These are phyloP conservation scores for Trichosporon sp. DNA, from an alignment of 1,284 basidiomycete species.

Conservation along the genomic window DNA sequence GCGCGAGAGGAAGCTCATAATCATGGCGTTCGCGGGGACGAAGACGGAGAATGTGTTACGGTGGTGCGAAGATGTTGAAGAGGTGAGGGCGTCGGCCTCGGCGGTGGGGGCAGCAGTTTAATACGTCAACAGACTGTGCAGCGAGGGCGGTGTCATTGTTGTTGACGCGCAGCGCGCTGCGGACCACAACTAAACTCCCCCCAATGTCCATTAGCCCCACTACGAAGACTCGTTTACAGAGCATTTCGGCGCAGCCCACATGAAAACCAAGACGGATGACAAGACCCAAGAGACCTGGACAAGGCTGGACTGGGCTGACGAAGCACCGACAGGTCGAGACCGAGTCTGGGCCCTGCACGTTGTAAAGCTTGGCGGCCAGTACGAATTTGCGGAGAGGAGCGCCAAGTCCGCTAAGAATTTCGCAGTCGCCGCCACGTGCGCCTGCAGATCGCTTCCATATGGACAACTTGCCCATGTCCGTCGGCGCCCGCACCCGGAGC, in stretches of 20 bases:
- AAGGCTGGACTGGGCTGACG: not conserved
- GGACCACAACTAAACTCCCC: not conserved
- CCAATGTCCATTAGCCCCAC: conserved; percentile 1
- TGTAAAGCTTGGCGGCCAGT: not conserved
- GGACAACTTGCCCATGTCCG: not conserved
- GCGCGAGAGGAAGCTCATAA: conserved; percentile 1
- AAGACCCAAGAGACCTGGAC: not conserved
- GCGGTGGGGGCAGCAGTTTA: not conserved
- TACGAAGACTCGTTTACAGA: not conserved
- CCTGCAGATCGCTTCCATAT: not conserved
- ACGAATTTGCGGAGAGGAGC: not conserved
- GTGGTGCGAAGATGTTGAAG: not conserved
- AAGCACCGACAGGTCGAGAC: not conserved
- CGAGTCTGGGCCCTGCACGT: conserved; percentile 1
- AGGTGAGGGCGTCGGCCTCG: not conserved
- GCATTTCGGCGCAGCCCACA: not conserved
- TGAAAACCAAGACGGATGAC: not conserved
- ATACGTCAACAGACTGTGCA: not conserved
- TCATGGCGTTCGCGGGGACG: not conserved
- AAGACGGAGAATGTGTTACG: not conserved
- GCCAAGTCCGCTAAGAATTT: not conserved
- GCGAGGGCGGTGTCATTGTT: not conserved
- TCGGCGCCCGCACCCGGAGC: not conserved
- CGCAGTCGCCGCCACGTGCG: not conserved
- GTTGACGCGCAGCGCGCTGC: not conserved